Conservation (phyloP, 164 flowering plant species). For the Magnolia sinica region DNA sequence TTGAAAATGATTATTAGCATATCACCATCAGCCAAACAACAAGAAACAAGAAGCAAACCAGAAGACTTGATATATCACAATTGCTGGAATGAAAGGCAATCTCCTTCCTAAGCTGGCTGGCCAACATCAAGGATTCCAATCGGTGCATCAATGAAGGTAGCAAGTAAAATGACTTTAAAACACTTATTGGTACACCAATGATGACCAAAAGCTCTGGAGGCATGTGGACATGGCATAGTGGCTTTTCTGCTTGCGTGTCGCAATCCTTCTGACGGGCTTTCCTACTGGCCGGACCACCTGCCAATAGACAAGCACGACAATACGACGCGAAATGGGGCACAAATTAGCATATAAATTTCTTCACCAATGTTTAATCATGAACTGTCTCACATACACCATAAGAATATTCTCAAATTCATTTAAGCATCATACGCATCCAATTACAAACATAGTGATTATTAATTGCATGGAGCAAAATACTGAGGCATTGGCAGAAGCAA, state of each 20-base stretch:
- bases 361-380: neutral
- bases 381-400: neutral
- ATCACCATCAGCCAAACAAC: neutral
- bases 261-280: conserved; percentile 13
- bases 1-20: neutral
- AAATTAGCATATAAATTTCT: neutral
- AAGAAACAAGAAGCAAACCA: conserved; percentile 45
- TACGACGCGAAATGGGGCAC: neutral
- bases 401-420: too few relatives aligned
- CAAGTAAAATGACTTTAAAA: conserved; percentile 63
- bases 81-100: conserved; percentile 36
- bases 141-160: conserved; percentile 93
- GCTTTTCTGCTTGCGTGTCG: conserved; percentile 25
- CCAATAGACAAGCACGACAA: neutral
- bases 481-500: too few relatives aligned
- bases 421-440: too few relatives aligned
- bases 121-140: conserved; percentile 79
- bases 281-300: conserved; percentile 23
- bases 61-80: conserved; percentile 47
- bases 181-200: conserved; percentile 37
- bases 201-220: conserved; percentile 82
- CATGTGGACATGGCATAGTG: conserved; percentile 48
- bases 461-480: too few relatives aligned
- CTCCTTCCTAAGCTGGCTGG: conserved; percentile 81
- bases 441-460: too few relatives aligned